Conservation (phyloP, 2,329 filamentous ascomycete species). For the Dactylella cylindrospora region DNA sequence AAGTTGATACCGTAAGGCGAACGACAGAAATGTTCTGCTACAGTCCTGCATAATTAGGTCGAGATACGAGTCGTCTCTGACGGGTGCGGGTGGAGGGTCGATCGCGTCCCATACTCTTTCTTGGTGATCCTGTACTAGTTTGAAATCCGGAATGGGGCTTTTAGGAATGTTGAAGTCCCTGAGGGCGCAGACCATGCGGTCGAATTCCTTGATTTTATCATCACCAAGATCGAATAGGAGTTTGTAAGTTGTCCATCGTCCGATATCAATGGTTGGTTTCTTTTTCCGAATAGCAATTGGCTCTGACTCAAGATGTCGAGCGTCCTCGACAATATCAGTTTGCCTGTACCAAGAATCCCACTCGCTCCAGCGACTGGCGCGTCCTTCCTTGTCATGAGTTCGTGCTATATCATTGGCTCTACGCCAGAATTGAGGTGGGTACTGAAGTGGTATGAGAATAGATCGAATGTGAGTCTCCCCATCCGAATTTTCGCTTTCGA, state of each 20-base stretch:
- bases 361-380: constrained; percentile 58
- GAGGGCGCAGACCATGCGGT: constrained; percentile 59
- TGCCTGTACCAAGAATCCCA: constrained; percentile 64
- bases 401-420: constrained; percentile 49
- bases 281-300: constrained; percentile 57
- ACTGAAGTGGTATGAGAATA: constrained; percentile 57
- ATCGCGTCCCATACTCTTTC: constrained; percentile 56
- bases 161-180: constrained; percentile 71
- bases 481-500: constrained; percentile 48
- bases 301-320: constrained; percentile 50
- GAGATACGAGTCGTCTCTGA: constrained; percentile 40
- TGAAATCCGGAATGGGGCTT: constrained; percentile 54
- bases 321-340: constrained; percentile 62
- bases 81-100: constrained; percentile 47
- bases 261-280: constrained; percentile 61
- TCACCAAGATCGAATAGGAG: constrained; percentile 53
- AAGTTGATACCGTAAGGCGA: constrained; percentile 80
- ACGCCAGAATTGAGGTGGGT: constrained; percentile 54
- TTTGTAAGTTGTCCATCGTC: constrained; percentile 62
- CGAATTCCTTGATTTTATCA: constrained; percentile 51
- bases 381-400: constrained; percentile 54
- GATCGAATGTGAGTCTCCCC: constrained; percentile 50
- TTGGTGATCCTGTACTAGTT: constrained; percentile 50
- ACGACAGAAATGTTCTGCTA: constrained; percentile 60
- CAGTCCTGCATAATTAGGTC: constrained; percentile 51